Evolutionary conservation across 441 rosid species (phyloP), one percentile per base, ranked within the genome.

Genomic region (Pelargonium fulgidum): DNA sequence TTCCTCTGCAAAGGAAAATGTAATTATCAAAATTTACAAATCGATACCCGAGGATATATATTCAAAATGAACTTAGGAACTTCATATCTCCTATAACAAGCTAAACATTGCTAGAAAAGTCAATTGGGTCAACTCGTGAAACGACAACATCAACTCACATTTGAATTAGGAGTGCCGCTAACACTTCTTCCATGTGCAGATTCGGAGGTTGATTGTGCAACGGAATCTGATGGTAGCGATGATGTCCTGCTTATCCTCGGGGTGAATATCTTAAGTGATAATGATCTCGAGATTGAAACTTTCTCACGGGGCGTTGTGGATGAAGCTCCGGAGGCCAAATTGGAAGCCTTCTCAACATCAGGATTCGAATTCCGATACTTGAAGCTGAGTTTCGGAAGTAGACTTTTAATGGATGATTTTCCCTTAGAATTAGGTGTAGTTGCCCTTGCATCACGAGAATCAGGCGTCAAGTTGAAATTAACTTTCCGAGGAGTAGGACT

Each of bases 401-500:
- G 81, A 81, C 79, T 85, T 76, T 86, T 88, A 29, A 94, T 72
- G 67, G 97, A 81, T 3, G 99, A 81, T 70, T 80, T 94, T 70
- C 83, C 82, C 70, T 72, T 79, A 0, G 82, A 74, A 2, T 86
- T 83, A 44, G 93, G 88, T 0, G 64, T 80, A 74, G 62, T 75
- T 44, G 59, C 68, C 72, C 82, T 83, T 42, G 76, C 76, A 70
- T 84, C 84, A 1, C 76, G 75, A 41, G 91, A 81, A 63, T 36
- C 80, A 4, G 90, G 85, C 41, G 89, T 83, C 80, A 86, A 65
- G 66, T 80, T 70, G 72, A 94, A 94, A 73, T 90, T 91, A 13
- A 94, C 99, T 81, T 84, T 88, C 81, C 77, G 86, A 0, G 96
- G 96, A 72, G 96, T 91, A 70, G 83, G 85, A 83, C 87, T 87